Evolutionary conservation across 2,329 filamentous ascomycete genomes (phyloP).

Genomic region (Botrytis paeoniae): DNA sequence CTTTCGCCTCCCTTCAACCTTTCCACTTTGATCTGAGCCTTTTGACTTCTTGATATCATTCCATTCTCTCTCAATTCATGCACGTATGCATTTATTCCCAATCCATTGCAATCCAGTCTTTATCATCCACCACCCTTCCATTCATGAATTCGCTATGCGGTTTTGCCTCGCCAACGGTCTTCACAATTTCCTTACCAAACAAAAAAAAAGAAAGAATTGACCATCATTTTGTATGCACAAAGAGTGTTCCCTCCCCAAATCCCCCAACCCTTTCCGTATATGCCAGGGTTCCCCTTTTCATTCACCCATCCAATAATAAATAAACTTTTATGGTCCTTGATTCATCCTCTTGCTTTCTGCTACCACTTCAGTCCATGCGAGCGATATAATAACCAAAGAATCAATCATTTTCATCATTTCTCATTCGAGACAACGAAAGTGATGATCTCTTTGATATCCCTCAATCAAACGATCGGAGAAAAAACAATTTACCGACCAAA

Average conservation of each 20-base stretch:
- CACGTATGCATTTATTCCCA: neutral
- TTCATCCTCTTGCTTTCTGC: constrained; percentile 8
- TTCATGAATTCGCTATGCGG: neutral
- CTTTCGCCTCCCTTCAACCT: neutral
- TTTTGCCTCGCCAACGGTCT: neutral
- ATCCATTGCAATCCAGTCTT: constrained; percentile 1
- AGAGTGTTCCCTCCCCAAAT: constrained; percentile 3
- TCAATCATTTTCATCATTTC: constrained; percentile 1
- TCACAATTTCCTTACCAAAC: neutral
- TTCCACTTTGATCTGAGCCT: neutral
- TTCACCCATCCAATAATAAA: constrained; percentile 6
- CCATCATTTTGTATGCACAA: constrained; percentile 15
- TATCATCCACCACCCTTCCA: constrained; percentile 4
- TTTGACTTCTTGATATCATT: neutral
- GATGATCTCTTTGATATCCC: neutral
- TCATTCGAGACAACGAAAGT: neutral
- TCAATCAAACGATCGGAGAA: neutral
- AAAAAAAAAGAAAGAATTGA: constrained; percentile 1
- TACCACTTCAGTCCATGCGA: neutral
- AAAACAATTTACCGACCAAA: neutral
- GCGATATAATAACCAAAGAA: constrained; percentile 3
- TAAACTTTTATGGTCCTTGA: constrained; percentile 5
- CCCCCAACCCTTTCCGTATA: constrained; percentile 2
- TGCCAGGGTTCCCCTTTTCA: constrained; percentile 5
- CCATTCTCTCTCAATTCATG: neutral